These are phyloP conservation scores for Nemania diffusa DNA, from an alignment of 2,329 filamentous ascomycete species.

Conservation along the genomic window DNA sequence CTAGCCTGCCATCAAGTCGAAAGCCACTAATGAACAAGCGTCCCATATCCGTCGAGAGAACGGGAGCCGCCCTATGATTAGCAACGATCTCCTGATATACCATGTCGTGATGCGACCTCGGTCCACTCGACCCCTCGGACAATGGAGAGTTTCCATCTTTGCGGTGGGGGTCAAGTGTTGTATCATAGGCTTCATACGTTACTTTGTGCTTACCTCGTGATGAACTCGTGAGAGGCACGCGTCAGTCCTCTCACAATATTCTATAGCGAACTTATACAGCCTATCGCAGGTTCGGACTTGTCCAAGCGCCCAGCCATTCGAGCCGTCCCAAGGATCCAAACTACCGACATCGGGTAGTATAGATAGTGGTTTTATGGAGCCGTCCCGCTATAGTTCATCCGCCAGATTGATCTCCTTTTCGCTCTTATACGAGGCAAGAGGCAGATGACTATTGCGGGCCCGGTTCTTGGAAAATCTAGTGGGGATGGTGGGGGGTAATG, in stretches of 20 bases:
- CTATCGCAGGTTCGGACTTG: not conserved
- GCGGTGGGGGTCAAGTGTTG: constrained; percentile 30
- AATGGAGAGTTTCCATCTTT: constrained; percentile 8
- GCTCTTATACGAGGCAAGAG: not conserved
- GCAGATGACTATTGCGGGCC: constrained; percentile 19
- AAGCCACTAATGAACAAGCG: not conserved
- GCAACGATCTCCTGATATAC: not conserved
- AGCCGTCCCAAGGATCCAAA: not conserved
- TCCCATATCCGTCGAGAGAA: constrained; percentile 3
- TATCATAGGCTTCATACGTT: not conserved
- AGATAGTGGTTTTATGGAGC: constrained; percentile 19
- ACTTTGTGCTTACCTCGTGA: not conserved
- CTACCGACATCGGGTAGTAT: constrained; percentile 21
- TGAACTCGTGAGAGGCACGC: not conserved
- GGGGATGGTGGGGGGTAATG: constrained; percentile 31
- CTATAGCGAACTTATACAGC: not conserved
- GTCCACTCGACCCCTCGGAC: constrained; percentile 26
- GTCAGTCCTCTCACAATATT: not conserved
- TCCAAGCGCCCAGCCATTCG: not conserved
- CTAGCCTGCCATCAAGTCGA: not conserved
- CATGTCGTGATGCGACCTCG: constrained; percentile 18
- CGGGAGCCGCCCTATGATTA: not conserved
- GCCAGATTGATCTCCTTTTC: constrained; percentile 1
- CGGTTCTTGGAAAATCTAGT: constrained; percentile 12
- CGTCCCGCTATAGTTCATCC: constrained; percentile 5